phyloP scores from a whole-genome alignment of 371 early-diverging fungal genomes.

The Globomyces sp. region DNA sequence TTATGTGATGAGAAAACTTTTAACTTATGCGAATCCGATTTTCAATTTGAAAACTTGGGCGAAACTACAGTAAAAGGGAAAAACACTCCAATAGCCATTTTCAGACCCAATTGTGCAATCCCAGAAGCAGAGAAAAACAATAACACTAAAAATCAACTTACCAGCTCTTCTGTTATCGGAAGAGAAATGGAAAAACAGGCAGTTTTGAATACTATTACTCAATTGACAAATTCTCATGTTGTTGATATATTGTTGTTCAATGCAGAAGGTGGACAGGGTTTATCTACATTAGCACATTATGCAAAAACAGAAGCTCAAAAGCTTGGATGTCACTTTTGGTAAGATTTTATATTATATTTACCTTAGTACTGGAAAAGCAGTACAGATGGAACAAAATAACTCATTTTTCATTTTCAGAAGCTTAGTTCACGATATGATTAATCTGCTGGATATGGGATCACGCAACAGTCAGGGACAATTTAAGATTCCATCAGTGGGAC shows the following conservation, averaged over 20 bases:
- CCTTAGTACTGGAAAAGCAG: slow-evolving; percentile 21
- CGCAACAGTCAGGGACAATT: slow-evolving; percentile 13
- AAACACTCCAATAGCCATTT: slow-evolving; percentile 40
- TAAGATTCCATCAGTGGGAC: slow-evolving; percentile 8
- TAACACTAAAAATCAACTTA: not conserved
- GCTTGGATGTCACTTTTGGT: slow-evolving; percentile 37
- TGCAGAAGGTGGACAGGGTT: slow-evolving; percentile 51
- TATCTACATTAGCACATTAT: slow-evolving; percentile 41
- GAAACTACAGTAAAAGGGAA: slow-evolving; percentile 53
- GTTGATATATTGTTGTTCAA: slow-evolving; percentile 34
- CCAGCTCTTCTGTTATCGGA: slow-evolving; percentile 31
- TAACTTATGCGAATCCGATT: slow-evolving; percentile 41
- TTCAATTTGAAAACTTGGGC: slow-evolving; percentile 46
- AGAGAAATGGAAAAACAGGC: slow-evolving; percentile 35
- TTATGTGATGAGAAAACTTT: slow-evolving; percentile 53
- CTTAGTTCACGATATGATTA: slow-evolving; percentile 41
- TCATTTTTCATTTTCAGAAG: slow-evolving; percentile 42
- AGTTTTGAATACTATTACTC: slow-evolving; percentile 12
- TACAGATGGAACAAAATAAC: slow-evolving; percentile 47
- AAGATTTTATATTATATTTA: not conserved
- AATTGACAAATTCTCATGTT: slow-evolving; percentile 12
- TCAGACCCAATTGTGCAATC: slow-evolving; percentile 31
- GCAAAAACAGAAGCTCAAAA: slow-evolving; percentile 29
- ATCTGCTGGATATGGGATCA: slow-evolving; percentile 13
- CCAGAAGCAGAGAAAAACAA: slow-evolving; percentile 21